Percentiles rank a stretch among this genome's conserved stretches.
Evolutionary conservation across 495 filamentous ascomycete species (phyloP).

Genomic region (Penicillium ucsense): DNA sequence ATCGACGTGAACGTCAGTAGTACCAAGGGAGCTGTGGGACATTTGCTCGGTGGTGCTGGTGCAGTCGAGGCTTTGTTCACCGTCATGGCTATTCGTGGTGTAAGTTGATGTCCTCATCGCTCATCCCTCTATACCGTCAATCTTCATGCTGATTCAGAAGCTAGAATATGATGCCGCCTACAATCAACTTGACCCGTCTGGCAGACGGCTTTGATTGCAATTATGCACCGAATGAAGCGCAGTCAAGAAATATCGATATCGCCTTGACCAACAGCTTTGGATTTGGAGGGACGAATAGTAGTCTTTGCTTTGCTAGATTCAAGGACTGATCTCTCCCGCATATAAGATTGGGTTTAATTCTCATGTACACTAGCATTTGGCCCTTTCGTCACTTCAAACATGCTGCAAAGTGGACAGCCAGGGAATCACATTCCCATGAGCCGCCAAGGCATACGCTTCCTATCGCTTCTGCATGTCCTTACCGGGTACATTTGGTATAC

Average conservation of each 20-base stretch:
- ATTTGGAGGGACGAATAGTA: constrained; percentile 94
- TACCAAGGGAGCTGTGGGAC: constrained; percentile 88
- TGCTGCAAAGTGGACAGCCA: too few species aligned
- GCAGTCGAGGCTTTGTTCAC: constrained; percentile 82
- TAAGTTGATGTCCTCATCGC: constrained; percentile 31
- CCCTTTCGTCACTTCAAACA: too few species aligned
- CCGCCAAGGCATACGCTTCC: too few species aligned
- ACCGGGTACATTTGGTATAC: too few species aligned
- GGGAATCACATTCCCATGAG: too few species aligned
- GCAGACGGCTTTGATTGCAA: constrained; percentile 73
- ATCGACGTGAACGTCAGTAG: constrained; percentile 73
- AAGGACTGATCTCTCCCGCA: neutral
- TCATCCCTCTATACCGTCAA: neutral
- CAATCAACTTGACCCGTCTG: constrained; percentile 67
- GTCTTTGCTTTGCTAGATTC: constrained; percentile 59
- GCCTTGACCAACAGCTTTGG: constrained; percentile 93
- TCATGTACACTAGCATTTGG: too few species aligned
- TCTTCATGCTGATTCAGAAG: constrained; percentile 11
- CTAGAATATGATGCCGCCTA: constrained; percentile 76
- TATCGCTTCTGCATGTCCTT: too few species aligned
- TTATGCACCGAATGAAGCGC: constrained; percentile 64
- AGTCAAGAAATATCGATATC: constrained; percentile 60
- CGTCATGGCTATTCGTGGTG: constrained; percentile 65
- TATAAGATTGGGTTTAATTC: neutral
- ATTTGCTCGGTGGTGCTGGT: constrained; percentile 84